Base-by-base conservation (phyloP, 257 asterid genomes). In the Linaria vulgaris region DNA sequence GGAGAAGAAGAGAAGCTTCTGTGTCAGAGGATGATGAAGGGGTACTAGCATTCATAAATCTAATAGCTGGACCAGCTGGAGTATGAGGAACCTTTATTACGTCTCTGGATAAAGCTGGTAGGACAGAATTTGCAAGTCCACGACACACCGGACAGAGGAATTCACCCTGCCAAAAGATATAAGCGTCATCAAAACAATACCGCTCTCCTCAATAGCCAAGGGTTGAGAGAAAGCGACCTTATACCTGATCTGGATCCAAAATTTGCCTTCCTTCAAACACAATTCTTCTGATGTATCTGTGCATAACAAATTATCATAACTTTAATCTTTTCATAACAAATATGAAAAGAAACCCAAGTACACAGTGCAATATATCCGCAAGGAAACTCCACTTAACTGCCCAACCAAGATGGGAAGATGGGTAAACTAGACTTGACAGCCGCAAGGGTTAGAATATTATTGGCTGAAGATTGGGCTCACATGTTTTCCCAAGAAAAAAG, bases 61-160 rank as follows among this genome's bases (percentile, higher is more conserved):
- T 43, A 20, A 22, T 46, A 67, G 65, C 71, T 60, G 84, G 62
- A 50, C 48, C 30, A 69, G 67, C 62, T 44, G 77, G 71, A 8
- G 74, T 71, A 58, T 46, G 74, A 63, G 72, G 69, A 47, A 66
- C 64, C 78, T 62, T 74, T 65, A 67, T 72, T 47, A 57, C 71
- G 71, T 75, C 80, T 66, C 75, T 80, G 70, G 88, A 80, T 61
- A 79, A 69, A 61, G 79, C 79, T 56, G 98, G 94, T 69, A 94
- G 81, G 59, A 85, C 87, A 20, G 92, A 84, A 63, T 94, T 90
- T 51, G 99, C 91, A 74, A 94, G 90, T 53, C 97, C 96, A 25
- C 99, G 88, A 65, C 99, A 94, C 56, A 87, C 99, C 16, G 99
- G 99, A 80, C 99, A 94, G 57, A 94, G 95, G 79, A 94, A 90